phyloP scores from a whole-genome alignment of 2,329 filamentous ascomycete species.

The Aspergillus awamori region DNA sequence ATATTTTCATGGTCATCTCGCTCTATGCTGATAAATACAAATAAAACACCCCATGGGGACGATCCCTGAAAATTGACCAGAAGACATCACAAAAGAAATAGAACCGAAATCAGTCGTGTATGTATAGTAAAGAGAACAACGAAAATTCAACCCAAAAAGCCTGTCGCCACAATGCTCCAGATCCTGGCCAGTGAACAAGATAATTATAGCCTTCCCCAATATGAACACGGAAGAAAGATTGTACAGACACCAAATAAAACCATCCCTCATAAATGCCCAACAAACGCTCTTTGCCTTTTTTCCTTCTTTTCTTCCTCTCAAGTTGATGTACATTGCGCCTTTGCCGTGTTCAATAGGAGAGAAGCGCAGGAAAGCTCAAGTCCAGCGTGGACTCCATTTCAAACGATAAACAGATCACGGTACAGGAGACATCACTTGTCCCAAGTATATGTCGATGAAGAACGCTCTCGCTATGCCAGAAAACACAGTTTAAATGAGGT shows the following conservation, averaged over 20 bases:
- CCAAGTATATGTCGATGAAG: slow-evolving; percentile 18
- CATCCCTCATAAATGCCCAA: slow-evolving; percentile 9
- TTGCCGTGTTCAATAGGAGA: slow-evolving; percentile 18
- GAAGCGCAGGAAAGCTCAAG: slow-evolving; percentile 10
- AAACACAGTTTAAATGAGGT: slow-evolving; percentile 19
- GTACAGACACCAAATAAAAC: slow-evolving; percentile 25
- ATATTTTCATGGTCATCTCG: neutral
- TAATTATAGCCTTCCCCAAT: slow-evolving; percentile 17
- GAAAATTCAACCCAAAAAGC: slow-evolving; percentile 3
- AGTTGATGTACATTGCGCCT: slow-evolving; percentile 12
- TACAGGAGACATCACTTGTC: neutral
- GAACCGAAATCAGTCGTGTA: slow-evolving; percentile 21
- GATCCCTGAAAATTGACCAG: neutral
- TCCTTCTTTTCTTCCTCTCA: neutral
- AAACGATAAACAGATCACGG: slow-evolving; percentile 14
- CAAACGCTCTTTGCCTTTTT: slow-evolving; percentile 6
- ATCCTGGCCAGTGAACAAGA: neutral
- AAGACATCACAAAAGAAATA: slow-evolving; percentile 2
- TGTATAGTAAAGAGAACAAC: slow-evolving; percentile 3
- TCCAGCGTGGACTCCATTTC: slow-evolving; percentile 15
- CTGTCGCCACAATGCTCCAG: neutral
- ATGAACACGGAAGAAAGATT: slow-evolving; percentile 26
- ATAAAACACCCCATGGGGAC: neutral
- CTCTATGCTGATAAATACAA: neutral
- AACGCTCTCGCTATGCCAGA: slow-evolving; percentile 35